Percentiles rank a stretch among this genome's conserved stretches.
These are phyloP conservation scores for Puccinellia tenuiflora DNA, from an alignment of 176 grass and related monocot species.

Conservation along the genomic window DNA sequence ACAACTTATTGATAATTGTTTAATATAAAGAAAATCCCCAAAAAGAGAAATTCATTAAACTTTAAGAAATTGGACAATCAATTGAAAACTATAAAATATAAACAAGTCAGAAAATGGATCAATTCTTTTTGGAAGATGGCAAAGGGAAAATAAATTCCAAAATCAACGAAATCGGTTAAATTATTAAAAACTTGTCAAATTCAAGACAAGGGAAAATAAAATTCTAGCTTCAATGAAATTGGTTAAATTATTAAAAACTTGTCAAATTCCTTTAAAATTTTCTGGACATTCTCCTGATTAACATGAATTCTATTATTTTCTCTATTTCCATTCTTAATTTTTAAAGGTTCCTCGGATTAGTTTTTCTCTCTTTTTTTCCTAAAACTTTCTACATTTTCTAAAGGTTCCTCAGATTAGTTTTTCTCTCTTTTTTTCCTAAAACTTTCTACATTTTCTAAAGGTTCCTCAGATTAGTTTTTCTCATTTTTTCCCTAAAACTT, in stretches of 20 bases:
- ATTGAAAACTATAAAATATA: background rate
- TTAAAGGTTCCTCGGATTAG: background rate
- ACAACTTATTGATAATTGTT: background rate
- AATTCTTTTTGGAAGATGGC: background rate
- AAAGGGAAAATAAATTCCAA: background rate
- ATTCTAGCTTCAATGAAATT: background rate
- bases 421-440: background rate
- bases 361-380: background rate
- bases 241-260: background rate
- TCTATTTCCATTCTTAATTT: background rate
- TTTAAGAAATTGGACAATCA: background rate
- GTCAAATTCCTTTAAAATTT: background rate
- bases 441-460: background rate
- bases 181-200: background rate
- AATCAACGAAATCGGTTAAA: background rate
- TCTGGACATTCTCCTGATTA: background rate
- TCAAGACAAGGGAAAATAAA: background rate
- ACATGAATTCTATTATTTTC: background rate
- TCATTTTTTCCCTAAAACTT: background rate
- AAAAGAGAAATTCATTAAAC: background rate
- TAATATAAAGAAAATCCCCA: background rate
- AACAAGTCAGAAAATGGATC: background rate
- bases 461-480: background rate
- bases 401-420: too few relatives aligned
- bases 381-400: background rate